Evolutionary conservation across 352 stramenopile genomes (phyloP), one percentile per base, ranked within the genome.

Genomic region (Pythium brassicae): DNA sequence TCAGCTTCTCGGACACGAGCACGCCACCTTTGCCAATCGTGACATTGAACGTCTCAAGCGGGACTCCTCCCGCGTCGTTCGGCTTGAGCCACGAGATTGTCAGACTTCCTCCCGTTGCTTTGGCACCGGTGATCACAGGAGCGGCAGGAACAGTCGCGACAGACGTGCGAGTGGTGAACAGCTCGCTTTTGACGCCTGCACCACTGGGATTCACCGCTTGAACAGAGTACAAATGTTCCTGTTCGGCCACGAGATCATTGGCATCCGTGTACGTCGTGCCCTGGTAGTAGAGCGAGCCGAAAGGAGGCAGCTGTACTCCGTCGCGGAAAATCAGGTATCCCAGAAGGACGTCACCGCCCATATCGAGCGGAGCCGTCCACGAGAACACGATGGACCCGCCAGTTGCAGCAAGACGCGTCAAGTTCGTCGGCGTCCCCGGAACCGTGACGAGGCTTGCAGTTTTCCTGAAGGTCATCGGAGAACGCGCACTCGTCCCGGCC

Each of bases 291-390:
- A 22, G 46, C 45, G 14, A 25, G 15, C 44, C 29, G 0, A 15
- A 1, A 3, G 27, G 8, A 4, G 22, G 14, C 14, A 42, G 59
- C 22, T 37, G 39, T 20, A 10, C 62, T 20, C 10, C 64, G 11
- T 78, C 53, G 22, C 76, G 67, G 22, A 74, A 74, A 8, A 87
- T 37, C 29, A 72, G 72, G 40, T 86, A 89, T 0, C 57, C 56
- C 3, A 56, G 55, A n/a, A 82, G 27, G 5, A 23, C 26, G 7
- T 72, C 72, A 7, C 78, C 78, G 19, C 78, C 78, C 23, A 35
- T 67, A 27, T 88, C 78, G 3, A 80, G 25, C 2, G 78, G 78
- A 17, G 53, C 44, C 19, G 48, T 57, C 78, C 78, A 89, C 14
- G 22, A 34, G 0, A 86, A n/a, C 5, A 23, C 19, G n/a, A 89